phyloP scores from a whole-genome alignment of 2,329 filamentous ascomycete genomes.

The Lomentospora prolificans region DNA sequence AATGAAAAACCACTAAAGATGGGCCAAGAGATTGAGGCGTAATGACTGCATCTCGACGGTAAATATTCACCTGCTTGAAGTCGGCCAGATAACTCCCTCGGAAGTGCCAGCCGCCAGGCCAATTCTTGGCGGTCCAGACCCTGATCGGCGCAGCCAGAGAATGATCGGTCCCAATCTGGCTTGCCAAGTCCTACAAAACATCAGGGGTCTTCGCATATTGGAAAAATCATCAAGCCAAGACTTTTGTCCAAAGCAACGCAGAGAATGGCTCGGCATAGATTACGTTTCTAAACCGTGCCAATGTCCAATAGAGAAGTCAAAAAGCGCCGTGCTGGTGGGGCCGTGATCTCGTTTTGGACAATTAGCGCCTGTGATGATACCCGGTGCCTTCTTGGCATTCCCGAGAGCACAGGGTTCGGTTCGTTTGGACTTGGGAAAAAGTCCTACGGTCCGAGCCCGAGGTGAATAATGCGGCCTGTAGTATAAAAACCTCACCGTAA shows the following conservation, averaged over 20 bases:
- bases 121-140: no score
- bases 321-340: conserved; percentile 2
- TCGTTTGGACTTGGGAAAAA: no score
- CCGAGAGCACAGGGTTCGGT: not conserved
- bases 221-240: not conserved
- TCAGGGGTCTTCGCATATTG: not conserved
- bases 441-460: not conserved
- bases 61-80: no score
- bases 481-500: not conserved
- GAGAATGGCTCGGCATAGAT: not conserved
- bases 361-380: not conserved
- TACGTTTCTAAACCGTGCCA: not conserved
- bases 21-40: no score
- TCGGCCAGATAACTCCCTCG: no score
- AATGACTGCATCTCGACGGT: no score
- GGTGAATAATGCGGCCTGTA: not conserved
- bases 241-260: not conserved
- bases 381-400: not conserved
- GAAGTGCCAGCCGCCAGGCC: no score
- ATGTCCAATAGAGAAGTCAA: conserved; percentile 1
- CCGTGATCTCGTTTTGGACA: not conserved
- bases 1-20: no score
- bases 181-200: not conserved
- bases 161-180: no score
- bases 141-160: no score